phyloP scores from a whole-genome alignment of 2,329 filamentous ascomycete species.

The Curvularia eragrostidis region DNA sequence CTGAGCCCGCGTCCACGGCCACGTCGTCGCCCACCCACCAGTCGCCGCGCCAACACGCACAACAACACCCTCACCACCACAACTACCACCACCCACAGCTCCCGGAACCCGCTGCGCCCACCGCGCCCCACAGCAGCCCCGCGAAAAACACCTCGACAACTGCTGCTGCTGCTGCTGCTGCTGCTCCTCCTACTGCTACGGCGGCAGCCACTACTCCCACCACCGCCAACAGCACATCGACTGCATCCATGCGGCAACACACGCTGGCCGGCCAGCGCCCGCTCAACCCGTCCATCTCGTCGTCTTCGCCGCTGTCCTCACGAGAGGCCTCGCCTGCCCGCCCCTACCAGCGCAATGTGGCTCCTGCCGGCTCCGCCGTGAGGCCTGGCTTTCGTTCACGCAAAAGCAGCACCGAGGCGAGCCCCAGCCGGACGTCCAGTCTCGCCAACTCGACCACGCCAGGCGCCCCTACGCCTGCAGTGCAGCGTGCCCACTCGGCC shows the following conservation, averaged over 20 bases:
- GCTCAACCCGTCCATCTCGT: conserved; percentile 41
- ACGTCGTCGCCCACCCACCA: background rate
- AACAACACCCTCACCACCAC: conserved; percentile 10
- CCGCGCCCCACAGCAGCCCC: conserved; percentile 10
- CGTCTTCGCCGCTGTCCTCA: conserved; percentile 54
- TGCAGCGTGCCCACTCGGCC: conserved; percentile 72
- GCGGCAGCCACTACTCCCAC: too few relatives aligned
- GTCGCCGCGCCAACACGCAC: conserved; percentile 5
- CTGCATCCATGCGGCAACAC: conserved; percentile 33
- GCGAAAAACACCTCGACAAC: background rate
- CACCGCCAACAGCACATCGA: background rate
- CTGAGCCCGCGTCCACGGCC: conserved; percentile 38
- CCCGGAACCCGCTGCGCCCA: conserved; percentile 16
- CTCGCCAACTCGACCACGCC: conserved; percentile 49
- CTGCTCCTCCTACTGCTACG: conserved; percentile 22
- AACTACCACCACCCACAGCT: conserved; percentile 9
- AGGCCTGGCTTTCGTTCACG: conserved; percentile 48
- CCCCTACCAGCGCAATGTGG: conserved; percentile 36
- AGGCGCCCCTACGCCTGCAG: conserved; percentile 60
- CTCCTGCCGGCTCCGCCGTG: conserved; percentile 25
- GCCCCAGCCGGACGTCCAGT: conserved; percentile 50
- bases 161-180: conserved; percentile 18
- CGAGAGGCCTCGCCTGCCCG: conserved; percentile 57
- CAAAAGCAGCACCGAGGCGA: conserved; percentile 55
- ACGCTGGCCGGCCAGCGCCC: conserved; percentile 37